Conservation (phyloP, 345 rosid species). For the Balakata baccata region DNA sequence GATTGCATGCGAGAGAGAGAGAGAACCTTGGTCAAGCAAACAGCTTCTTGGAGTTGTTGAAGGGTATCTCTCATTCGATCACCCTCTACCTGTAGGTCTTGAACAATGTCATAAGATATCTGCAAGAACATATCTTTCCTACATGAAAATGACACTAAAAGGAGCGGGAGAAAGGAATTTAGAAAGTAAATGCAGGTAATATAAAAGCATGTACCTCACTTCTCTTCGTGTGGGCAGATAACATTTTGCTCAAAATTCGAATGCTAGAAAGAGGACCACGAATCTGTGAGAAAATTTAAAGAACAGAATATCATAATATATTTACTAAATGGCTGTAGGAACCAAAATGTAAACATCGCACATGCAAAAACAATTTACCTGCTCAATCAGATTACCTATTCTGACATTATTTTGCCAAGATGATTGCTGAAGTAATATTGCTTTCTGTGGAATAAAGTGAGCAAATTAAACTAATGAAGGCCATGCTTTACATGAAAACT, state of each 20-base stretch:
- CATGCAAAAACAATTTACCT: conserved; percentile 42
- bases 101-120: conserved; percentile 77
- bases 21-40: conserved; percentile 70
- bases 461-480: conserved; percentile 5
- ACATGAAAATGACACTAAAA: background rate
- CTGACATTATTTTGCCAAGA: conserved; percentile 88
- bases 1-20: background rate
- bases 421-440: conserved; percentile 76
- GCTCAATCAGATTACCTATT: conserved; percentile 84
- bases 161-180: background rate
- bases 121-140: conserved; percentile 27
- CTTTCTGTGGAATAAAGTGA: conserved; percentile 44
- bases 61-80: conserved; percentile 64
- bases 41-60: conserved; percentile 90
- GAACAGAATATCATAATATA: conserved; percentile 11
- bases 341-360: background rate
- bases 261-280: conserved; percentile 84
- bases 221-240: conserved; percentile 66
- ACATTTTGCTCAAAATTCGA: conserved; percentile 70
- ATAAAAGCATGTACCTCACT: conserved; percentile 52
- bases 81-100: conserved; percentile 72
- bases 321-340: conserved; percentile 9
- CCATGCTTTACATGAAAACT: background rate
- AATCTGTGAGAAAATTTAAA: conserved; percentile 45
- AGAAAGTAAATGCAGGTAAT: conserved; percentile 11